phyloP scores from a whole-genome alignment of 352 stramenopile species.

The Pythium periplocum region DNA sequence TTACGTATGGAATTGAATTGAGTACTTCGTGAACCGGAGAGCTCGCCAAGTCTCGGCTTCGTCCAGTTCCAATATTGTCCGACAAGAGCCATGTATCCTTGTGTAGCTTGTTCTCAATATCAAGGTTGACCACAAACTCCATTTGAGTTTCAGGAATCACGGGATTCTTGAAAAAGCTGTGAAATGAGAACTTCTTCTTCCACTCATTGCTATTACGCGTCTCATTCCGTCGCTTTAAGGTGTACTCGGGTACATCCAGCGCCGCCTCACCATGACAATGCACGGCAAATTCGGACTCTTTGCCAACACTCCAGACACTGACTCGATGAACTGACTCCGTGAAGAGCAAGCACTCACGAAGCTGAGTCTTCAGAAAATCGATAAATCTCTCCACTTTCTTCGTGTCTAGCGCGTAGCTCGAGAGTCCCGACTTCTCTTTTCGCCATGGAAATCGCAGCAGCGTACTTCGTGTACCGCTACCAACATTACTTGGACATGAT shows the following conservation, averaged over 20 bases:
- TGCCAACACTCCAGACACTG: slow-evolving; percentile 60
- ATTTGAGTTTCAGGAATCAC: slow-evolving; percentile 58
- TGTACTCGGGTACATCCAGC: slow-evolving; percentile 30
- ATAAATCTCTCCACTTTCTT: slow-evolving; percentile 29
- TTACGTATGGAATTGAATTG: slow-evolving; percentile 58
- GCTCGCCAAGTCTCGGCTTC: slow-evolving; percentile 61
- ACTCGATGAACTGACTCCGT: slow-evolving; percentile 56
- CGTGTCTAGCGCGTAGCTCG: slow-evolving; percentile 25
- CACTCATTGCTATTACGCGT: slow-evolving; percentile 57
- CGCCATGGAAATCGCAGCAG: slow-evolving; percentile 70
- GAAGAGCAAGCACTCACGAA: slow-evolving; percentile 63
- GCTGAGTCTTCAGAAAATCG: slow-evolving; percentile 31
- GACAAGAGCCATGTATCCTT: slow-evolving; percentile 58
- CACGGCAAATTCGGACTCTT: slow-evolving; percentile 54
- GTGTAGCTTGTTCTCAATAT: slow-evolving; percentile 48
- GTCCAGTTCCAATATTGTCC: slow-evolving; percentile 60
- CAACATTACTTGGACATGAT: slow-evolving; percentile 50
- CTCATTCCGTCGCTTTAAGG: slow-evolving; percentile 36
- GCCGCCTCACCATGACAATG: slow-evolving; percentile 46
- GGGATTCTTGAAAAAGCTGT: slow-evolving; percentile 70
- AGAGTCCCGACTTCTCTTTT: slow-evolving; percentile 35
- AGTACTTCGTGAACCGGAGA: slow-evolving; percentile 57
- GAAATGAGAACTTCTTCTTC: slow-evolving; percentile 74
- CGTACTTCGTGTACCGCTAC: slow-evolving; percentile 40
- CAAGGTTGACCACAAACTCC: slow-evolving; percentile 55